Percentiles rank a stretch among this genome's conserved stretches.
phyloP scores from a whole-genome alignment of 352 stramenopile species.

The Phytophthora syringae region DNA sequence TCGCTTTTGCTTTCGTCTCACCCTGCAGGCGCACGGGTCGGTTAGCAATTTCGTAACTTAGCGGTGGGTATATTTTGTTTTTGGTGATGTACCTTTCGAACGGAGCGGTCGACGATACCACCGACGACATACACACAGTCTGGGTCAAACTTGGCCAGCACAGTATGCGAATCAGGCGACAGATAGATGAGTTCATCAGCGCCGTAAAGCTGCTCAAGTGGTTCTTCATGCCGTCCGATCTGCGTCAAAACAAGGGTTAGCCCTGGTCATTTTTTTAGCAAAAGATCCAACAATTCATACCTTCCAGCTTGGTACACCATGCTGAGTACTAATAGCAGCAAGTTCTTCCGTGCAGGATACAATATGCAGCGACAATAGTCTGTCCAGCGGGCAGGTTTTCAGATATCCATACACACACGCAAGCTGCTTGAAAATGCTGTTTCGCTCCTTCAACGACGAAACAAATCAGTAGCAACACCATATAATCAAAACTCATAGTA shows the following conservation, averaged over 20 bases:
- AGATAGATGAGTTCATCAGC: slow-evolving; percentile 76
- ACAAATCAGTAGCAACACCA: neutral
- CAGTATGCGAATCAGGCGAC: slow-evolving; percentile 79
- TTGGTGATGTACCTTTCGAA: slow-evolving; percentile 39
- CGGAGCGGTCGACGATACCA: slow-evolving; percentile 86
- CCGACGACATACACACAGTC: slow-evolving; percentile 76
- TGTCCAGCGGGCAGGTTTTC: slow-evolving; percentile 70
- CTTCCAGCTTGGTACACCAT: slow-evolving; percentile 69
- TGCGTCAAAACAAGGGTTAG: slow-evolving; percentile 8
- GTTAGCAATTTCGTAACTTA: neutral
- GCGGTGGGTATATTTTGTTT: neutral
- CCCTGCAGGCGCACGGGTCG: slow-evolving; percentile 26
- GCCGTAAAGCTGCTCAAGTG: slow-evolving; percentile 60
- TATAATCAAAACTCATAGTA: neutral
- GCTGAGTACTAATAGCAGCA: slow-evolving; percentile 41
- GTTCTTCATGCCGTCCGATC: slow-evolving; percentile 48
- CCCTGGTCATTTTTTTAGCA: neutral
- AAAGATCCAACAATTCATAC: slow-evolving; percentile 21
- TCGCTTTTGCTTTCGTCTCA: slow-evolving; percentile 55
- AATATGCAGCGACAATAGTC: slow-evolving; percentile 66
- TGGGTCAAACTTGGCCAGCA: slow-evolving; percentile 61
- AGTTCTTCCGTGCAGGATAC: slow-evolving; percentile 50
- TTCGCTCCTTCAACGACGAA: slow-evolving; percentile 53
- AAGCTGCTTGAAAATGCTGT: slow-evolving; percentile 87
- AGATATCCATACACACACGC: slow-evolving; percentile 79